A percentile compares a stretch with the other conserved stretches of the same genome.
Evolutionary conservation across 2,329 filamentous ascomycete genomes (phyloP).

Genomic region (Beauveria varroae): DNA sequence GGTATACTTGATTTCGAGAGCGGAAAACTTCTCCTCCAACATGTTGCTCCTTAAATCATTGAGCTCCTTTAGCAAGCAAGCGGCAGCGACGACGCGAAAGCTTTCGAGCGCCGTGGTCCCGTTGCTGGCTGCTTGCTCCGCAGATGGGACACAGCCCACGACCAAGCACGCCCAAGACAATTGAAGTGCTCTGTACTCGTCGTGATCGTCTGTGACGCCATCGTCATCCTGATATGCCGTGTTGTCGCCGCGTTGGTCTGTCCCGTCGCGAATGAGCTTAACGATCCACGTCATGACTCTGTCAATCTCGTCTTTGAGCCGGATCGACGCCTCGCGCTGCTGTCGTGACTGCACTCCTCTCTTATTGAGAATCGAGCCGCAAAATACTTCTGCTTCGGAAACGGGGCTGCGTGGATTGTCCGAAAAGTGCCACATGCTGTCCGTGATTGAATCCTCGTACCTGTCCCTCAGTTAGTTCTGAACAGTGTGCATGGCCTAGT

Average conservation of each 20-base stretch:
- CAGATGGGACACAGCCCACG: constrained; percentile 17
- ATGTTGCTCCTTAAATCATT: not conserved
- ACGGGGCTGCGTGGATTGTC: constrained; percentile 37
- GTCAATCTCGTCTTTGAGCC: constrained; percentile 45
- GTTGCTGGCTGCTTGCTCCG: constrained; percentile 5
- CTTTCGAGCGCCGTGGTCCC: constrained; percentile 22
- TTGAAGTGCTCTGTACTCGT: constrained; percentile 20
- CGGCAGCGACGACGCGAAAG: constrained; percentile 30
- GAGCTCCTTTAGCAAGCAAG: not conserved
- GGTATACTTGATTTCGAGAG: not conserved
- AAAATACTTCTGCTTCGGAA: constrained; percentile 47
- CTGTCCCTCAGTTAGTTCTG: constrained; percentile 22
- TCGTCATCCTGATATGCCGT: not conserved
- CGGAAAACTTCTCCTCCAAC: not conserved
- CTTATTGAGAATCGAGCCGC: constrained; percentile 45
- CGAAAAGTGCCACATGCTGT: constrained; percentile 34
- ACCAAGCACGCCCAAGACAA: constrained; percentile 28
- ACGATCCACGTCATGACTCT: constrained; percentile 35
- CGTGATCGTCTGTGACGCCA: not conserved
- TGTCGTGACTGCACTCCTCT: constrained; percentile 39
- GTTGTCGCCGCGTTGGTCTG: not conserved
- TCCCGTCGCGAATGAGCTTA: constrained; percentile 21
- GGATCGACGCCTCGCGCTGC: constrained; percentile 43
- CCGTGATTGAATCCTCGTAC: constrained; percentile 37
- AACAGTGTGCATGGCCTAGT: constrained; percentile 28